These are phyloP conservation scores for Dictyostelium discoideum DNA, from an alignment of 78 protist species.

Conservation along the genomic window dicty_2.7 NC_007089.4:5406501-5407000, in stretches of 20 bases:
- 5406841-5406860: constrained; percentile 9
- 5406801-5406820: neutral
- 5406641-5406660: neutral
- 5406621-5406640: constrained; percentile 37
- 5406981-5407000: neutral
- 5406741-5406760: neutral
- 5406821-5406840: constrained; percentile 12
- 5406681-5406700: neutral
- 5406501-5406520: constrained; percentile 26
- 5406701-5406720: too few relatives aligned
- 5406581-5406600: neutral
- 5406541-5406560: constrained; percentile 2
- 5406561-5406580: neutral
- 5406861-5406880: neutral
- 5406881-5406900: neutral
- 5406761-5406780: neutral
- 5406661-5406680: neutral
- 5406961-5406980: constrained; percentile 8
- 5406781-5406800: neutral
- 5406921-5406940: neutral
- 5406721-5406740: too few relatives aligned
- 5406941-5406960: constrained; percentile 21
- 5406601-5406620: constrained; percentile 10
- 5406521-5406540: constrained; percentile 48
- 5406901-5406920: constrained; percentile 34